Percentiles rank a stretch among this genome's conserved stretches.
Conservation (phyloP, 192 early-diverging fungal genomes). For the Haplosporangium gracile region DNA sequence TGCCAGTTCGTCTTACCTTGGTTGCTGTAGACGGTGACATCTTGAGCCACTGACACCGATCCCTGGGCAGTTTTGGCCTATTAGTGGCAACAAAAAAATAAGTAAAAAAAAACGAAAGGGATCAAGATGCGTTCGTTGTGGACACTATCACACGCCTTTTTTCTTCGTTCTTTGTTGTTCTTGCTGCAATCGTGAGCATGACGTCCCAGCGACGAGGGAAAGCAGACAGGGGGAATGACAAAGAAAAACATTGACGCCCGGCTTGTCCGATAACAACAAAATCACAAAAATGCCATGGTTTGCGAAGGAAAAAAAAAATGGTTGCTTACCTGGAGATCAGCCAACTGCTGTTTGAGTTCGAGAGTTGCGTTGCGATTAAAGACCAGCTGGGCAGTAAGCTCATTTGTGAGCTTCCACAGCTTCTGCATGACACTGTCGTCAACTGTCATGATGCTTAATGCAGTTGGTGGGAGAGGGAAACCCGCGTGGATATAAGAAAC, state of each 20-base stretch:
- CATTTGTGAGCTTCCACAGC: constrained; percentile 62
- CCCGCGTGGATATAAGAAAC: too few relatives aligned
- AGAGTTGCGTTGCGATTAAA: constrained; percentile 57
- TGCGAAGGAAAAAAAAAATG: neutral
- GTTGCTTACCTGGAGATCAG: constrained; percentile 54
- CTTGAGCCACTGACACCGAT: constrained; percentile 4
- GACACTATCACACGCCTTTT: constrained; percentile 4
- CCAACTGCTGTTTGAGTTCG: constrained; percentile 54
- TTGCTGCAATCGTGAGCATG: neutral
- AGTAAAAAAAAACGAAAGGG: neutral
- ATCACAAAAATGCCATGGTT: neutral
- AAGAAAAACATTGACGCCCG: neutral
- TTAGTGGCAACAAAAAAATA: neutral
- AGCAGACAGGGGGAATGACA: neutral
- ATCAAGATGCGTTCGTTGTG: neutral
- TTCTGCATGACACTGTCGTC: constrained; percentile 62
- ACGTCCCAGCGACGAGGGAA: neutral
- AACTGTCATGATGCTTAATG: constrained; percentile 38
- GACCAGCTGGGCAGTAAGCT: constrained; percentile 59
- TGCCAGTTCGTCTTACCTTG: constrained; percentile 3
- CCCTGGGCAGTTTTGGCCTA: constrained; percentile 43
- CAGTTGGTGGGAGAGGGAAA: neutral
- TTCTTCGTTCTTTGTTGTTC: neutral
- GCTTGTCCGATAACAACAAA: neutral
- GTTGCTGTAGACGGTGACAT: neutral